These are phyloP conservation scores for Clonostachys rhizophaga DNA, from an alignment of 2,329 filamentous ascomycete species.

Conservation along the genomic window DNA sequence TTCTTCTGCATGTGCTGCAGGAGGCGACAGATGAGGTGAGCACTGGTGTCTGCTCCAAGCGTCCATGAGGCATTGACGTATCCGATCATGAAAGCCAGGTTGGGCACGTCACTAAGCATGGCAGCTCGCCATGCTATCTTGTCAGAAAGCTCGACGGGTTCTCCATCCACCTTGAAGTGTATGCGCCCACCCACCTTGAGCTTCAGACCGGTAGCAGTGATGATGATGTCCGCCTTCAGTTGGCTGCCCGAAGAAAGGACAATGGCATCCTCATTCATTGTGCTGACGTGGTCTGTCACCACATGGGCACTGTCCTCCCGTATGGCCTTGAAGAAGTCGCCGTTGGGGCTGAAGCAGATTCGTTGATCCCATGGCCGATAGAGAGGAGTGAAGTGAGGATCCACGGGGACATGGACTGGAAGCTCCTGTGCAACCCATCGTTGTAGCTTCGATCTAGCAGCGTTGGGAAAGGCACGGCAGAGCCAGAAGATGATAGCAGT, in stretches of 20 bases:
- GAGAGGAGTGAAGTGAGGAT: conserved; percentile 55
- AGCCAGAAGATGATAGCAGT: conserved; percentile 39
- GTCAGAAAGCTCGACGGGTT: conserved; percentile 32
- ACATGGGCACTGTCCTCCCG: conserved; percentile 30
- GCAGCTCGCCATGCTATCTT: conserved; percentile 54
- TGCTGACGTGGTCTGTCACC: conserved; percentile 42
- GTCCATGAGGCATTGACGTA: conserved; percentile 65
- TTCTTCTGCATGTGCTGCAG: background rate
- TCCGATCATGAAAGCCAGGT: conserved; percentile 52
- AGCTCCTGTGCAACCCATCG: conserved; percentile 38
- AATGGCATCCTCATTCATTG: conserved; percentile 38
- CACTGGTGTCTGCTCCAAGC: conserved; percentile 47
- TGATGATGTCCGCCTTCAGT: conserved; percentile 57
- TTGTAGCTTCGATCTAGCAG: conserved; percentile 40
- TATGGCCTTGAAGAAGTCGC: conserved; percentile 44
- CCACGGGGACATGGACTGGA: conserved; percentile 41
- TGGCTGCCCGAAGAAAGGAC: conserved; percentile 33
- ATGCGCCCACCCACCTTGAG: conserved; percentile 49
- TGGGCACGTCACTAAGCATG: conserved; percentile 61
- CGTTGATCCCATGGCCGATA: conserved; percentile 69
- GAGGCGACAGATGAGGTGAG: background rate
- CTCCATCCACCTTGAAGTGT: conserved; percentile 44
- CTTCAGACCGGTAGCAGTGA: conserved; percentile 62
- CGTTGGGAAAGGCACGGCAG: conserved; percentile 46
- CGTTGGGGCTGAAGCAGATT: conserved; percentile 57